phyloP scores from a whole-genome alignment of 768 basidiomycete genomes.

The Lyophyllum shimeji region DNA sequence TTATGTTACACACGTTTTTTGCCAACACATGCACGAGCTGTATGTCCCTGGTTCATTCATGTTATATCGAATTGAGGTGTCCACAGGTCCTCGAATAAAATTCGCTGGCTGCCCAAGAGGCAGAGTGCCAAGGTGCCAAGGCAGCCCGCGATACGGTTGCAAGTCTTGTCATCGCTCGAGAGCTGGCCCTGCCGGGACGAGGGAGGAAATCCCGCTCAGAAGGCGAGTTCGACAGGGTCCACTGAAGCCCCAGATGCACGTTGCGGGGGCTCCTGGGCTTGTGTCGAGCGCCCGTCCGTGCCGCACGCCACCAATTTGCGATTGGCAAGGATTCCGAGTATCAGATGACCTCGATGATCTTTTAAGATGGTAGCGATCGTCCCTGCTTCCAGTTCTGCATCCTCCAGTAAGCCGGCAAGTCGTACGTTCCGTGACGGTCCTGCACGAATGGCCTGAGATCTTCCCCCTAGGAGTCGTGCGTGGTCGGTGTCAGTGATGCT shows the following conservation, averaged over 20 bases:
- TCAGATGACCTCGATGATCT: not conserved
- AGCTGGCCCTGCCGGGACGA: not conserved
- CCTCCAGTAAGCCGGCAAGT: not conserved
- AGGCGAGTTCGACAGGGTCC: not conserved
- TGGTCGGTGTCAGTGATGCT: not conserved
- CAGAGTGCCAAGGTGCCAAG: not conserved
- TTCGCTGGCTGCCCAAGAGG: not conserved
- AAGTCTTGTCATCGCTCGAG: too few relatives aligned
- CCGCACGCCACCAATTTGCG: slow-evolving; percentile 2
- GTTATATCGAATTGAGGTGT: not conserved
- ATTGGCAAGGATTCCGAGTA: not conserved
- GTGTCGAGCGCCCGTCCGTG: not conserved
- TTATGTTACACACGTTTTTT: slow-evolving; percentile 3
- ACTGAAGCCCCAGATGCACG: not conserved
- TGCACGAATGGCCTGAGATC: not conserved
- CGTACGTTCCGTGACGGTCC: not conserved
- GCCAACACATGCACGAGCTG: not conserved
- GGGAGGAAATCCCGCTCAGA: too few relatives aligned
- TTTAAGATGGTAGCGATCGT: not conserved
- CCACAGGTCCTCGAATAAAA: too few relatives aligned
- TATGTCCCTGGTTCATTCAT: not conserved
- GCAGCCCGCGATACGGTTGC: too few relatives aligned
- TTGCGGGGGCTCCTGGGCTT: not conserved
- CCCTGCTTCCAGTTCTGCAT: not conserved
- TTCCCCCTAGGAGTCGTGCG: not conserved